Conservation (phyloP, 2,329 filamentous ascomycete genomes). For the Drechslerella coelobrocha region DNA sequence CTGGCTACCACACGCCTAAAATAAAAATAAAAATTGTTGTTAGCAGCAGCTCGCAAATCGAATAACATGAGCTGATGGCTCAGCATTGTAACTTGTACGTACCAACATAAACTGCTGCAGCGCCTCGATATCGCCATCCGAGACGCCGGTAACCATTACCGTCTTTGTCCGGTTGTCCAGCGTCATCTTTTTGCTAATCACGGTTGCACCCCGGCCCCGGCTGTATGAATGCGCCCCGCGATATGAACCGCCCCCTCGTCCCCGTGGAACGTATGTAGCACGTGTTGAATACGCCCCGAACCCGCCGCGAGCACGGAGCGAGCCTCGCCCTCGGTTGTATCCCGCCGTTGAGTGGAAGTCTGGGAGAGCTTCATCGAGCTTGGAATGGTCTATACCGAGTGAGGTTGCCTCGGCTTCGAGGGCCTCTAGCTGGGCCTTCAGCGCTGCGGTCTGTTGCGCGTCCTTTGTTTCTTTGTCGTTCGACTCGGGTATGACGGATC, state of each 20-base stretch:
- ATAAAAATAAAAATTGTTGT: conserved; percentile 28
- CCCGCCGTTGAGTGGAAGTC: conserved; percentile 55
- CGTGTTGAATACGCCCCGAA: conserved; percentile 54
- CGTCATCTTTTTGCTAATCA: conserved; percentile 65
- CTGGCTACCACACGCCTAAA: conserved; percentile 53
- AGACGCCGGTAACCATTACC: conserved; percentile 70
- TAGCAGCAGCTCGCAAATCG: conserved; percentile 50
- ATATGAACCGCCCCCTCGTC: conserved; percentile 58
- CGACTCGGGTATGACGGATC: conserved; percentile 22
- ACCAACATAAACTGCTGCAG: conserved; percentile 75
- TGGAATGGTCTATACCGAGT: conserved; percentile 70
- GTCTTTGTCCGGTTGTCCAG: conserved; percentile 78
- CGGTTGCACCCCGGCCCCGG: conserved; percentile 56
- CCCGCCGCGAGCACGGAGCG: conserved; percentile 57
- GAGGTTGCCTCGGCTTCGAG: conserved; percentile 75
- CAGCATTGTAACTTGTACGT: conserved; percentile 57
- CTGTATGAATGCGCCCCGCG: conserved; percentile 61
- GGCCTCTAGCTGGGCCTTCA: conserved; percentile 75
- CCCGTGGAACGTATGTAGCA: conserved; percentile 56
- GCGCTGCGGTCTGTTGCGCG: conserved; percentile 66
- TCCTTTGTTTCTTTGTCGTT: conserved; percentile 55
- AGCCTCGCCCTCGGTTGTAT: conserved; percentile 59
- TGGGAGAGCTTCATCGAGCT: conserved; percentile 60
- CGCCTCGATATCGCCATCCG: conserved; percentile 70
- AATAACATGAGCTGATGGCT: no score